Evolutionary conservation across 768 basidiomycete species (phyloP).

Genomic region (Pisolithus tinctorius): DNA sequence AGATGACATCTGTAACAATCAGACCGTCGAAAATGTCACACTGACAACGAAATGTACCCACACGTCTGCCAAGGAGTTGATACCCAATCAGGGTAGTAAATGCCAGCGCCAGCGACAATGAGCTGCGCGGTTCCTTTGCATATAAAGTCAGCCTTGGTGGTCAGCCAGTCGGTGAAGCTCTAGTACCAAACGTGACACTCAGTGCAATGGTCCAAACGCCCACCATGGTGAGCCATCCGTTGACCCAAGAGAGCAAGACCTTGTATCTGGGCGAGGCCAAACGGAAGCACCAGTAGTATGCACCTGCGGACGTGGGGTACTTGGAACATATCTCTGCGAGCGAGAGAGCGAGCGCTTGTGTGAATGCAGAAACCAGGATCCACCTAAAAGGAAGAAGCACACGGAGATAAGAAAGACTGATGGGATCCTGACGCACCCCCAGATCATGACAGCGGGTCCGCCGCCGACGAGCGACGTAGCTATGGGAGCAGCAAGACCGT

Average conservation of each 20-base stretch:
- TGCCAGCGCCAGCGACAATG: slow-evolving; percentile 49
- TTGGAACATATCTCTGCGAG: slow-evolving; percentile 54
- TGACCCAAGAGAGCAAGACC: slow-evolving; percentile 54
- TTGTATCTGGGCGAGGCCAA: slow-evolving; percentile 47
- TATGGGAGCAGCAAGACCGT: slow-evolving; percentile 49
- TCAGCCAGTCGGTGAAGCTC: not conserved
- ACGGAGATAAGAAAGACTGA: too few species aligned
- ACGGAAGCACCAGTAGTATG: slow-evolving; percentile 63
- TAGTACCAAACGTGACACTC: slow-evolving; percentile 52
- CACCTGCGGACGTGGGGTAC: slow-evolving; percentile 55
- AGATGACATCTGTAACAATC: slow-evolving; percentile 40
- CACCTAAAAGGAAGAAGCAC: slow-evolving; percentile 29
- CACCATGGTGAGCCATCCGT: slow-evolving; percentile 63
- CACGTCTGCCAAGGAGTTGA: slow-evolving; percentile 57
- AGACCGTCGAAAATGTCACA: not conserved
- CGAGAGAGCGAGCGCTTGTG: slow-evolving; percentile 44
- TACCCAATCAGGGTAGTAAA: slow-evolving; percentile 54
- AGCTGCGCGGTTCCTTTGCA: slow-evolving; percentile 50
- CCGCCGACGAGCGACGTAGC: slow-evolving; percentile 49
- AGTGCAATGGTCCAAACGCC: slow-evolving; percentile 66
- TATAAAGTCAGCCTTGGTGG: not conserved
- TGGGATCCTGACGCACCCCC: slow-evolving; percentile 35
- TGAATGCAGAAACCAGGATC: slow-evolving; percentile 43
- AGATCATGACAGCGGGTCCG: slow-evolving; percentile 51
- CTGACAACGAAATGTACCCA: slow-evolving; percentile 14